Evolutionary conservation across 2,329 filamentous ascomycete species (phyloP).

Genomic region (Fusarium marasasianum): DNA sequence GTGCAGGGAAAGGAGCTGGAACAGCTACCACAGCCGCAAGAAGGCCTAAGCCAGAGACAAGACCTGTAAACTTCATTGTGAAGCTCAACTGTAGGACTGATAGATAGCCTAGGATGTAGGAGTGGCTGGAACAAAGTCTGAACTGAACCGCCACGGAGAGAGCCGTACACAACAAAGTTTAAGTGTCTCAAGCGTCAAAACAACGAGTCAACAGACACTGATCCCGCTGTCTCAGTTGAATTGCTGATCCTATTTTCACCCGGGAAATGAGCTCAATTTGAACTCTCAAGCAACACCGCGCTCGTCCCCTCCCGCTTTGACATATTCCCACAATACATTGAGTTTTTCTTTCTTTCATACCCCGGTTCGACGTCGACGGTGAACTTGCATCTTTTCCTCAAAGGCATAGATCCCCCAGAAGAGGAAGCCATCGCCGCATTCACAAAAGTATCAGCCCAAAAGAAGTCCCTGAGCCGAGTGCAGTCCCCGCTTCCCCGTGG

Average conservation of each 20-base stretch:
- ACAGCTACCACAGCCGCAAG: constrained; percentile 28
- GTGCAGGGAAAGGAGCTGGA: constrained; percentile 25
- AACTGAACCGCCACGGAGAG: neutral
- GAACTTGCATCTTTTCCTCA: neutral
- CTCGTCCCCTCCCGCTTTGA: neutral
- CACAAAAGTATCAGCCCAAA: constrained; percentile 20
- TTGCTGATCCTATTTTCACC: neutral
- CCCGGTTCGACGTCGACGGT: constrained; percentile 15
- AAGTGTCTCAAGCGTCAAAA: neutral
- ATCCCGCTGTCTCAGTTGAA: constrained; percentile 15
- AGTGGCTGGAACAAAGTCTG: constrained; percentile 3
- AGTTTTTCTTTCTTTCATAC: neutral
- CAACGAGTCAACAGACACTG: neutral
- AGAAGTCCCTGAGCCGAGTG: constrained; percentile 21
- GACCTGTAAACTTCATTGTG: constrained; percentile 30
- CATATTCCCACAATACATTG: neutral
- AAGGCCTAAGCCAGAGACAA: constrained; percentile 29
- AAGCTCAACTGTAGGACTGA: neutral
- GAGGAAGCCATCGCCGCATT: constrained; percentile 36
- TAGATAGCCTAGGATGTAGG: neutral
- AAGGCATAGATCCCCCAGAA: constrained; percentile 26
- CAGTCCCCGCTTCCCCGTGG: constrained; percentile 34
- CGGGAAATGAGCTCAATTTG: constrained; percentile 36
- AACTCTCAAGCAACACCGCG: constrained; percentile 5
- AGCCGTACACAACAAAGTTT: neutral